Conservation (phyloP, 179 eudicot genomes). For the Corrigiola litoralis region DNA sequence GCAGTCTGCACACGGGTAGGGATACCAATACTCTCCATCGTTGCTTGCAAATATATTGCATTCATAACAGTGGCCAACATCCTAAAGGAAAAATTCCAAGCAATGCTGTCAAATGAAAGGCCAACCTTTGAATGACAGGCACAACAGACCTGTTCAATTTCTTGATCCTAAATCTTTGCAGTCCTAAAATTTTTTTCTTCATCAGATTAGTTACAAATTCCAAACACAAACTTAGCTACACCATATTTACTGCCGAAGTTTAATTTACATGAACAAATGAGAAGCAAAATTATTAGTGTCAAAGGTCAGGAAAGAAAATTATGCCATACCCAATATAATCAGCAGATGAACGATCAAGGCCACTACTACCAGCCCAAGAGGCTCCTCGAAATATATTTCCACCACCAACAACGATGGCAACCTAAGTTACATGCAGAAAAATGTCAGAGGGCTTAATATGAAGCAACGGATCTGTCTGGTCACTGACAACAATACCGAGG, state of each 20-base stretch:
- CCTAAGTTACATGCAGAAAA: constrained; percentile 42
- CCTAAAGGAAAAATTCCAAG: constrained; percentile 31
- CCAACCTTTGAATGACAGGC: not conserved
- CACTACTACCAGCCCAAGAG: constrained; percentile 94
- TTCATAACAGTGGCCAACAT: constrained; percentile 99
- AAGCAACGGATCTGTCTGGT: not conserved
- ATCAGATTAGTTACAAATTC: not conserved
- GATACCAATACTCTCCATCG: constrained; percentile 98
- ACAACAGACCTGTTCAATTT: not conserved
- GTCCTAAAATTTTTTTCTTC: not conserved
- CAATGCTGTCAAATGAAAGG: constrained; percentile 6
- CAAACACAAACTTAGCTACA: not conserved
- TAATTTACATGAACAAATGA: not conserved
- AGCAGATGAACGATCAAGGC: constrained; percentile 95
- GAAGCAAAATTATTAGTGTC: no score
- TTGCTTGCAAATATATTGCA: constrained; percentile 96
- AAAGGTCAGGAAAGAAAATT: no score
- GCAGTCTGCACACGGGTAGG: constrained; percentile 99
- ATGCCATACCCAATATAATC: constrained; percentile 85
- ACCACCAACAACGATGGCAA: constrained; percentile 96
- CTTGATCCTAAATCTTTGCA: not conserved
- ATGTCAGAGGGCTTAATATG: not conserved
- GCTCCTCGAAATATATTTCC: constrained; percentile 96
- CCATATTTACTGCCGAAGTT: not conserved
- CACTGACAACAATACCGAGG: not conserved